A percentile compares a stretch with the other conserved stretches of the same genome.
These are phyloP conservation scores for Rubus idaeus DNA, from an alignment of 306 rosid genomes.

Conservation along the genomic window DNA sequence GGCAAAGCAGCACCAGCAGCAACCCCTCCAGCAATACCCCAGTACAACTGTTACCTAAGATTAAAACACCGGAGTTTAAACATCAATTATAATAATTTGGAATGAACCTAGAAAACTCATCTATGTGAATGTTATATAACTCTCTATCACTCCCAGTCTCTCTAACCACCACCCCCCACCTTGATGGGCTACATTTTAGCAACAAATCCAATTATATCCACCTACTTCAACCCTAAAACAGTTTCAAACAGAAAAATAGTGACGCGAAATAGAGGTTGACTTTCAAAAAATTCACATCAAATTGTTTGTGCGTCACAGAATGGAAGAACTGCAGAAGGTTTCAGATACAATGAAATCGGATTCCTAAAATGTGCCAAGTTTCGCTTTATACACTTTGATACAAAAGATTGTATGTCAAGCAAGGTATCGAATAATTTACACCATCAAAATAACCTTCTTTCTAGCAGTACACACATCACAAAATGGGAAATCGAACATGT, in stretches of 20 bases:
- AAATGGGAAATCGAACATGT: too few species aligned
- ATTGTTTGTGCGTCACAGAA: background rate
- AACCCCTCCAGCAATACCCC: slow-evolving; percentile 98
- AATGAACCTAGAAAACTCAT: background rate
- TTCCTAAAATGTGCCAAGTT: background rate
- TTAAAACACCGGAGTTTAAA: slow-evolving; percentile 9
- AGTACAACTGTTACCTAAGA: slow-evolving; percentile 54
- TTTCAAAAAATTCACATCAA: background rate
- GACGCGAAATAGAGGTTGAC: background rate
- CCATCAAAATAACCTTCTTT: too few species aligned
- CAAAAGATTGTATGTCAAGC: background rate
- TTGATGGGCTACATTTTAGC: too few species aligned
- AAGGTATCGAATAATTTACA: background rate
- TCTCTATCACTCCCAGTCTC: background rate
- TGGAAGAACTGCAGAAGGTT: background rate
- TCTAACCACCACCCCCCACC: background rate
- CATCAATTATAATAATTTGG: background rate
- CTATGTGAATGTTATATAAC: background rate
- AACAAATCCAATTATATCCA: background rate
- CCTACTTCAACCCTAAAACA: background rate
- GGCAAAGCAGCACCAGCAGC: slow-evolving; percentile 93
- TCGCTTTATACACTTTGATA: background rate
- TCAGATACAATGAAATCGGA: background rate
- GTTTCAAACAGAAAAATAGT: background rate
- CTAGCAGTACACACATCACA: too few species aligned